phyloP scores from a whole-genome alignment of 23 red algal species.

The Cyanidium caldarium region DNA sequence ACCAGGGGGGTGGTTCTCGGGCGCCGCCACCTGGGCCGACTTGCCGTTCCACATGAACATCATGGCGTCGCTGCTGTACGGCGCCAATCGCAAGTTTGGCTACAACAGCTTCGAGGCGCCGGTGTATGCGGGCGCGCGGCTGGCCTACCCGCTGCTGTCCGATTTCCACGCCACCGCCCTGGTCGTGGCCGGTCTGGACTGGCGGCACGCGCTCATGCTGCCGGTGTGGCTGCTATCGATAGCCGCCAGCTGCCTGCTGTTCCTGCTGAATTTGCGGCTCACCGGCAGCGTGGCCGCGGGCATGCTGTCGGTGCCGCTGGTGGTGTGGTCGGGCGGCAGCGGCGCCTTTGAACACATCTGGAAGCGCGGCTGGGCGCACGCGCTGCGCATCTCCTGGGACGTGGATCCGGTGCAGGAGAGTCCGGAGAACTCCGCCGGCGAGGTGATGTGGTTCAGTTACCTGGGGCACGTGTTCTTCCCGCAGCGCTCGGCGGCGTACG shows the following conservation, averaged over 20 bases:
- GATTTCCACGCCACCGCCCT: background rate
- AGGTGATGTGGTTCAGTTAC: background rate
- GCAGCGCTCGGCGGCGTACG: background rate
- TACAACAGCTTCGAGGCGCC: background rate
- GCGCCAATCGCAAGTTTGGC: background rate
- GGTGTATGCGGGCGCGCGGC: background rate
- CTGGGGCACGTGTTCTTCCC: background rate
- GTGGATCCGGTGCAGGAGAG: background rate
- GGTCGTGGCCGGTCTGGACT: background rate
- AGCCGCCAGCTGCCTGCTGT: background rate
- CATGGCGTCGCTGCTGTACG: background rate
- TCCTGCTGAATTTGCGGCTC: background rate
- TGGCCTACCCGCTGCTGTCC: background rate
- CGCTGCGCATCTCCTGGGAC: background rate
- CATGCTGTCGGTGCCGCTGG: background rate
- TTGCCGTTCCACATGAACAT: slow-evolving; percentile 5
- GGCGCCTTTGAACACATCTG: background rate
- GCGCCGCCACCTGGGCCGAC: slow-evolving; percentile 3
- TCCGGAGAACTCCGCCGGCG: background rate
- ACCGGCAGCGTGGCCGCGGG: background rate
- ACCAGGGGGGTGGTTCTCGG: background rate
- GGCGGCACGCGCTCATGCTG: background rate
- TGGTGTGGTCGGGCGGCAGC: background rate
- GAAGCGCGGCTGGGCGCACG: background rate
- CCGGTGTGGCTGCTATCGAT: background rate